Conservation (phyloP, 352 stramenopile genomes). For the Phytophthora hybrid region DNA sequence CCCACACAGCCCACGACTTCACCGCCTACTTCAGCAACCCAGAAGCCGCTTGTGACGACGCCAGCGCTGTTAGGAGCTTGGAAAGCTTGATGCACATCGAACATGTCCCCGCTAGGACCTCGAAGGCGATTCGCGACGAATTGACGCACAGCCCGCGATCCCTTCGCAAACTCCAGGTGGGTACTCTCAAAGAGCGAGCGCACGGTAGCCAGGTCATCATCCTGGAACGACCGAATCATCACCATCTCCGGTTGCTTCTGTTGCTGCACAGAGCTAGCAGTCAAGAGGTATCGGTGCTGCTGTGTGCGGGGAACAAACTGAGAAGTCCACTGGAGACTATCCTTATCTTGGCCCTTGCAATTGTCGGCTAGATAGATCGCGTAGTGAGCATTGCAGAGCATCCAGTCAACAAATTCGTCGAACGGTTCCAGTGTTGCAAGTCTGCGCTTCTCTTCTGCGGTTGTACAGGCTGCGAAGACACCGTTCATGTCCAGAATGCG, state of each 20-base stretch:
- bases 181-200: slow-evolving; percentile 72
- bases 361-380: slow-evolving; percentile 64
- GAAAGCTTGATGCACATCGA: slow-evolving; percentile 58
- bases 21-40: slow-evolving; percentile 54
- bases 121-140: slow-evolving; percentile 70
- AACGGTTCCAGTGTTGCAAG: slow-evolving; percentile 66
- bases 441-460: slow-evolving; percentile 50
- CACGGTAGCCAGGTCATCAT: slow-evolving; percentile 49
- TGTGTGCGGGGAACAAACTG: slow-evolving; percentile 24
- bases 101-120: slow-evolving; percentile 56
- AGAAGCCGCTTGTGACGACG: slow-evolving; percentile 52
- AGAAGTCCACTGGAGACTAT: slow-evolving; percentile 41
- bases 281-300: slow-evolving; percentile 35
- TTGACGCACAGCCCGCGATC: slow-evolving; percentile 70
- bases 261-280: slow-evolving; percentile 10
- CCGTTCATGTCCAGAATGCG: slow-evolving; percentile 75
- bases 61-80: slow-evolving; percentile 21
- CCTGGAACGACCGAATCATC: slow-evolving; percentile 64
- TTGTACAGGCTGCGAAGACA: slow-evolving; percentile 51
- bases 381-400: slow-evolving; percentile 74
- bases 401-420: slow-evolving; percentile 77
- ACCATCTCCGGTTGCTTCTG: slow-evolving; percentile 10
- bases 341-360: slow-evolving; percentile 13
- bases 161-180: slow-evolving; percentile 58
- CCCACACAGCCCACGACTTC: slow-evolving; percentile 68